Base-by-base conservation (phyloP, 495 filamentous ascomycete species). In the Penicillium antarcticum region DNA sequence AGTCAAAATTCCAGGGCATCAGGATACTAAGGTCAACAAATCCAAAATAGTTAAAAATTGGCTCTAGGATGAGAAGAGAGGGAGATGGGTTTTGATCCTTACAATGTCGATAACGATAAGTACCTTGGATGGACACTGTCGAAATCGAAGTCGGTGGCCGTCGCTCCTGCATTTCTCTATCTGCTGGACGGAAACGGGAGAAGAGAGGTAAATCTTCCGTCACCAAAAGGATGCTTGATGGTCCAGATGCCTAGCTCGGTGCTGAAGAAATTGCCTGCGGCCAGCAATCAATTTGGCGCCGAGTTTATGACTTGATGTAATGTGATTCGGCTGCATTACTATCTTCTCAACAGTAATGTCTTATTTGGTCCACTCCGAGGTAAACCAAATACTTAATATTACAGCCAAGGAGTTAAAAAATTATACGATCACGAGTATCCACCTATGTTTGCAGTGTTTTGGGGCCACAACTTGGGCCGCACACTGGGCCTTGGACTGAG, bases 21-120 rank as follows among this genome's bases (percentile, higher is more conserved):
- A 73, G 18, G 61, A 78, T 55, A 61, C 60, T 21, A 57, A 66
- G 24, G 60, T 54, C 11, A 60, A 78, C 57, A 64, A 72, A n/a
- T 67, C 74, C 31, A n/a, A 62, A 52, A 63, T 70, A 7, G 68
- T 77, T 7, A 40, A 62, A 29, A 53, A 65, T 53, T 78, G 59
- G 71, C 58, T 77, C 14, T 37, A 56, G 8, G 68, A 70, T 45
- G 53, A 65, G 13, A 56, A 58, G 55, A 62, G 57, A 42, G 48
- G 38, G 17, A 41, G 42, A 26, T 53, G 43, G 51, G 36, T 57
- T 36, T 31, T 36, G 40, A 18, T 57, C 18, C 38, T 55, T 21
- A 55, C 51, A 54, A 55, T 47, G 8, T 45, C 31, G 49, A 57
- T 48, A 38, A 57, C 36, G 49, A 53, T 16, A 5, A 53, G 16